phyloP scores from a whole-genome alignment of 1,139 yeast species.

The Yamadazyma sp. region DNA sequence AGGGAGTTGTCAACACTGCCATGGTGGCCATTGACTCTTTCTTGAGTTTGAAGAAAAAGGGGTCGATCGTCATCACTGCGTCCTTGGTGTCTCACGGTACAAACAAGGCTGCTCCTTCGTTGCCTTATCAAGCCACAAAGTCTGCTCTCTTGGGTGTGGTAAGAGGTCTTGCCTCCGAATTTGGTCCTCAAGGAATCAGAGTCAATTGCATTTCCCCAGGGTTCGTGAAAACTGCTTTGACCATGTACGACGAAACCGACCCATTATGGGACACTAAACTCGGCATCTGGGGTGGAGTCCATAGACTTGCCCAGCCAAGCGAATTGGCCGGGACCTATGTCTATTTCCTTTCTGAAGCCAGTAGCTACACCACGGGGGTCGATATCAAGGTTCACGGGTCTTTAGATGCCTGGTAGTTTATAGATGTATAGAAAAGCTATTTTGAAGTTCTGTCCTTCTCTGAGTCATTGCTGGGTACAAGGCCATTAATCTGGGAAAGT shows the following conservation, averaged over 20 bases:
- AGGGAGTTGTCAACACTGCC: conserved; percentile 58
- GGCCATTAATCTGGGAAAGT: too few species aligned
- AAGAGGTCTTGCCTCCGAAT: conserved; percentile 52
- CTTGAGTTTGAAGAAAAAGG: conserved; percentile 35
- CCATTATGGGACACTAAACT: conserved; percentile 32
- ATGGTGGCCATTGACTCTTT: conserved; percentile 34
- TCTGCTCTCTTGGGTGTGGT: conserved; percentile 56
- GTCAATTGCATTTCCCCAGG: conserved; percentile 59
- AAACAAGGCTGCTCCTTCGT: conserved; percentile 45
- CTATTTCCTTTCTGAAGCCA: conserved; percentile 37
- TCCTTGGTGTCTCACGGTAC: conserved; percentile 58
- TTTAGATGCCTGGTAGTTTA: conserved; percentile 12
- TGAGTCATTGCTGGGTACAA: too few species aligned
- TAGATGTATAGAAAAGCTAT: too few species aligned
- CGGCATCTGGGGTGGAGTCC: conserved; percentile 20
- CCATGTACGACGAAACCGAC: conserved; percentile 34
- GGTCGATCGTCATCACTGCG: conserved; percentile 58
- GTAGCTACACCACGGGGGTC: conserved; percentile 43
- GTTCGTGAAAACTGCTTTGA: conserved; percentile 51
- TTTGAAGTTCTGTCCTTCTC: too few species aligned
- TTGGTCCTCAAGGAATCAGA: conserved; percentile 49
- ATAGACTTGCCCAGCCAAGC: conserved; percentile 35
- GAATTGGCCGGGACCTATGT: conserved; percentile 43
- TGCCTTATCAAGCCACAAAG: conserved; percentile 51
- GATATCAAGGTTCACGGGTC: conserved; percentile 38